These are phyloP conservation scores for Microdochium trichocladiopsis DNA, from an alignment of 2,329 filamentous ascomycete species.

Conservation along the genomic window DNA sequence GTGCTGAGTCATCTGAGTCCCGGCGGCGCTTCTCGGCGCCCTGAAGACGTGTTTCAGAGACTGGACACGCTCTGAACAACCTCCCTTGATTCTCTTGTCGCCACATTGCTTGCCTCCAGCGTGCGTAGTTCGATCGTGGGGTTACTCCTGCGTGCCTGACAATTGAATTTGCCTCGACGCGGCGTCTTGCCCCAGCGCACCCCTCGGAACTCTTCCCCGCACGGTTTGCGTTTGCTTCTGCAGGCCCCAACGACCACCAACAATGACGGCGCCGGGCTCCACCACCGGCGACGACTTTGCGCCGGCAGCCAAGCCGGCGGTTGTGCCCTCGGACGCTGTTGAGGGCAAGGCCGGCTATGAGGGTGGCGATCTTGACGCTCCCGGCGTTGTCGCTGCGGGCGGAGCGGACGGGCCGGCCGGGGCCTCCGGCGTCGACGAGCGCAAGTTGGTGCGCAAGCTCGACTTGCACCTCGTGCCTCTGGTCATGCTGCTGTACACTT, in stretches of 20 bases:
- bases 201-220: no score
- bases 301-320: background rate
- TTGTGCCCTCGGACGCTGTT: background rate
- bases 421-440: slow-evolving; percentile 30
- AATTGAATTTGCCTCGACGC: no score
- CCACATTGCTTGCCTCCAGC: no score
- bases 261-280: background rate
- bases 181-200: no score
- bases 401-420: background rate
- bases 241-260: background rate
- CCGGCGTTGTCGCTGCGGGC: background rate
- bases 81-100: no score
- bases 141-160: no score
- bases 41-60: no score
- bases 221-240: no score
- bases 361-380: no score
- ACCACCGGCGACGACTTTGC: background rate
- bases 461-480: slow-evolving; percentile 59
- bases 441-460: slow-evolving; percentile 55
- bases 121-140: no score
- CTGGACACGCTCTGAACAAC: no score
- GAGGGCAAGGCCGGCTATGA: background rate
- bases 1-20: background rate
- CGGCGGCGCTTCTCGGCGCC: no score
- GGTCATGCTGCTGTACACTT: slow-evolving; percentile 63